Percentiles rank a stretch among this genome's conserved stretches.
Conservation (phyloP, 495 filamentous ascomycete genomes). For the Neurospora tetraspora region DNA sequence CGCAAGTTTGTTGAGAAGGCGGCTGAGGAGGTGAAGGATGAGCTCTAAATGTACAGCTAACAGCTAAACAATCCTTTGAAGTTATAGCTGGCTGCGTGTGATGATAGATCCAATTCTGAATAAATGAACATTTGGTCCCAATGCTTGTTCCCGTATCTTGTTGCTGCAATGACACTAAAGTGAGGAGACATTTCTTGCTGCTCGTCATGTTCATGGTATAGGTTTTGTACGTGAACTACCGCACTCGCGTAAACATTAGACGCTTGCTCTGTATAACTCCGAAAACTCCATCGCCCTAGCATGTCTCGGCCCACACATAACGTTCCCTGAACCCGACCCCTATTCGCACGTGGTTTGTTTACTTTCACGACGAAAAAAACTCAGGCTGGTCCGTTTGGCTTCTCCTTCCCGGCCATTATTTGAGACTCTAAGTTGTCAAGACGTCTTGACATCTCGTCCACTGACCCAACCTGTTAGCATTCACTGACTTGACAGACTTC, state of each 20-base stretch:
- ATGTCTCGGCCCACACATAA: neutral
- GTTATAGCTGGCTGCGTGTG: neutral
- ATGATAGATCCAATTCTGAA: neutral
- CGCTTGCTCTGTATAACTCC: neutral
- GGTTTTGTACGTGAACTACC: neutral
- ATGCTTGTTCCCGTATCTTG: neutral
- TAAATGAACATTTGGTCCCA: neutral
- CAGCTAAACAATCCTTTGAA: neutral
- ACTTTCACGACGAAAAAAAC: neutral
- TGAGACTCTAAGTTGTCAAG: slow-evolving; percentile 80
- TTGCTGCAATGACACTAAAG: neutral
- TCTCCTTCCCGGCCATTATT: slow-evolving; percentile 44
- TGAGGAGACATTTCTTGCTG: neutral
- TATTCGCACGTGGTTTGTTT: neutral
- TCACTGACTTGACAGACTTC: neutral
- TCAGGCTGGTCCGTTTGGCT: slow-evolving; percentile 15
- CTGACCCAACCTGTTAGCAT: slow-evolving; percentile 30
- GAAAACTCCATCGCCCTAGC: neutral
- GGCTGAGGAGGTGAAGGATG: slow-evolving; percentile 45
- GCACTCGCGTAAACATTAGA: neutral
- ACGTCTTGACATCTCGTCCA: slow-evolving; percentile 91
- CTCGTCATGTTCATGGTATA: neutral
- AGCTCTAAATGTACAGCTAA: slow-evolving; percentile 46
- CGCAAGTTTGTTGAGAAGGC: slow-evolving; percentile 54
- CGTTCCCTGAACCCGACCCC: neutral